Percentiles rank a stretch among this genome's conserved stretches.
These are phyloP conservation scores for Myriangium duriaei DNA, from an alignment of 2,329 filamentous ascomycete species.

Conservation along the genomic window DNA sequence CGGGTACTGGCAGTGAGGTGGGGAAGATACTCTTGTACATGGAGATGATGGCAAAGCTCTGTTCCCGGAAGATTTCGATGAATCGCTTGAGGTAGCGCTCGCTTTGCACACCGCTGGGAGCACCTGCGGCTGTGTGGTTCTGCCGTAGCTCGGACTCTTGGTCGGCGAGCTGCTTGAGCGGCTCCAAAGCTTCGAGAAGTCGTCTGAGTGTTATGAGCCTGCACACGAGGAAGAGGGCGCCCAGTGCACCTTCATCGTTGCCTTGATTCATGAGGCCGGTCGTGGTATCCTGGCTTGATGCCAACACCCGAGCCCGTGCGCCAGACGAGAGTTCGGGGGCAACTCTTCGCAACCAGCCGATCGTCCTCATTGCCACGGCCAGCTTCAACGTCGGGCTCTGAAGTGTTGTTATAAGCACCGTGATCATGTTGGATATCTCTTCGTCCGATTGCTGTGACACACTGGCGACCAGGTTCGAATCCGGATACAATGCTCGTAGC, in stretches of 20 bases:
- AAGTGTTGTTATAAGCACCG: conserved; percentile 66
- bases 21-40: conserved; percentile 89
- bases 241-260: conserved; percentile 52
- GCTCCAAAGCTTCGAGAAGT: conserved; percentile 72
- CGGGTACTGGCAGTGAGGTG: conserved; percentile 35
- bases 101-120: conserved; percentile 67
- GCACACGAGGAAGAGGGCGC: conserved; percentile 77
- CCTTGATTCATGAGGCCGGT: neutral
- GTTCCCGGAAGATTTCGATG: conserved; percentile 93
- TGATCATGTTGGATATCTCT: conserved; percentile 79
- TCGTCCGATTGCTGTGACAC: conserved; percentile 68
- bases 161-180: conserved; percentile 77
- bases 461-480: conserved; percentile 60
- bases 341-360: conserved; percentile 81
- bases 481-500: conserved; percentile 68
- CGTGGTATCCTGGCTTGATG: neutral
- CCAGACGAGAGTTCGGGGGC: conserved; percentile 56
- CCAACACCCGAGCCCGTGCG: neutral
- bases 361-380: conserved; percentile 76
- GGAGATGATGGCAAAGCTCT: conserved; percentile 89
- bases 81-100: conserved; percentile 90
- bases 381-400: conserved; percentile 72
- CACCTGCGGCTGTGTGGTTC: neutral
- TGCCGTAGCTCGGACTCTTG: conserved; percentile 47
- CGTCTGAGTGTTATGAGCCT: conserved; percentile 65